These are phyloP conservation scores for Phycomyces nitens DNA, from an alignment of 192 early-diverging fungal species.

Conservation along the genomic window DNA sequence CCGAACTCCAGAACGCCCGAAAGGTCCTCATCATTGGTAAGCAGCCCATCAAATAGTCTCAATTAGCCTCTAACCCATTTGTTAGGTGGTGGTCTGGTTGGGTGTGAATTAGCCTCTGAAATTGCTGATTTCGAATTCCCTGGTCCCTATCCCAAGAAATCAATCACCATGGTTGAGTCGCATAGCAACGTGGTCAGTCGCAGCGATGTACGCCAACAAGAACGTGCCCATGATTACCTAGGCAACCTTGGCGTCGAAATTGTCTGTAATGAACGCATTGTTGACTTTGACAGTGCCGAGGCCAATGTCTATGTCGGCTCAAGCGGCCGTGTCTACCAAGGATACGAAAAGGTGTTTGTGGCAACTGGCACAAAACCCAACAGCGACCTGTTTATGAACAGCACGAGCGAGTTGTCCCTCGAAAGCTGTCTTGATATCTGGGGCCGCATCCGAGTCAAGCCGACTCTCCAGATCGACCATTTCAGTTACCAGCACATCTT, in stretches of 20 bases:
- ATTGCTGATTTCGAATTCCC: slow-evolving; percentile 23
- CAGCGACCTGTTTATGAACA: slow-evolving; percentile 16
- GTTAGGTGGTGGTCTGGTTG: slow-evolving; percentile 46
- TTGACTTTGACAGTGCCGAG: slow-evolving; percentile 17
- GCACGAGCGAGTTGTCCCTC: slow-evolving; percentile 8
- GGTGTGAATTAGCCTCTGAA: slow-evolving; percentile 44
- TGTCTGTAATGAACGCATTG: slow-evolving; percentile 25
- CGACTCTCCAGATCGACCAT: slow-evolving; percentile 41
- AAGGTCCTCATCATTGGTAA: slow-evolving; percentile 40
- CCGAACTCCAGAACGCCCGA: slow-evolving; percentile 26
- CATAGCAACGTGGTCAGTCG: slow-evolving; percentile 17
- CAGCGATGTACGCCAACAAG: slow-evolving; percentile 21
- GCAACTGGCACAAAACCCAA: slow-evolving; percentile 32
- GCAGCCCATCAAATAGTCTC: neutral
- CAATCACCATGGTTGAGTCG: slow-evolving; percentile 32
- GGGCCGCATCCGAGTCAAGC: slow-evolving; percentile 34
- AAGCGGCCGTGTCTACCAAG: slow-evolving; percentile 26
- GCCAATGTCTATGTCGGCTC: slow-evolving; percentile 19
- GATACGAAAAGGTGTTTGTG: slow-evolving; percentile 33
- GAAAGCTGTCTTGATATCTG: slow-evolving; percentile 26
- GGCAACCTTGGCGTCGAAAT: slow-evolving; percentile 28
- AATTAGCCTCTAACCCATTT: neutral
- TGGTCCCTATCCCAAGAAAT: slow-evolving; percentile 18
- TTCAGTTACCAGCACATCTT: slow-evolving; percentile 35
- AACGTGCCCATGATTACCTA: slow-evolving; percentile 17